Base-by-base conservation (phyloP, 2,329 filamentous ascomycete genomes). In the Alternaria solani region DNA sequence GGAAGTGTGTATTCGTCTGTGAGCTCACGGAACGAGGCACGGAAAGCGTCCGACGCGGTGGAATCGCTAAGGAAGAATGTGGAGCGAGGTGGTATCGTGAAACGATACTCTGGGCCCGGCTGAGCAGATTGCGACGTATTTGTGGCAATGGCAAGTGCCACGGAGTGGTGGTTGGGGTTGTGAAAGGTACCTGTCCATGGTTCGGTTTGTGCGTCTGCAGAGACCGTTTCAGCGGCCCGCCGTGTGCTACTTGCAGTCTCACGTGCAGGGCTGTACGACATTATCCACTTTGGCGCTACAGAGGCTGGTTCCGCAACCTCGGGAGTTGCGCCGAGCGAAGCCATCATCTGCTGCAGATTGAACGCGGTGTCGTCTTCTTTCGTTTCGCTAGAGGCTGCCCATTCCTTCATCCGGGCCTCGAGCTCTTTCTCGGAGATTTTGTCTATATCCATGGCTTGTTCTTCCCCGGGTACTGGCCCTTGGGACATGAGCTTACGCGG, bases 11-110 rank as follows among this genome's bases (percentile, higher is more conserved):
- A 64, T 28, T 77, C 67, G n/a, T 75, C 66, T 7, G 80, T 76
- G 49, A 79, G 66, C 23, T 68, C 53, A 25, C 75, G 70, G 28
- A 82, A 71, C n/a, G 76, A 71, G 1, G 66, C 60, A 60, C 79
- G 78, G 48, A 84, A 81, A 3, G 63, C 49, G 23, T 66, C 68
- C 18, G 79, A 62, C 16, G 75, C 64, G 1, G 68, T 63, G 57
- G 81, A 80, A 59, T 82, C 78, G 23, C 86, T 86, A 7, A 83
- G 75, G 20, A 89, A 78, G 68, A 83, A 81, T 14, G 81, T 79
- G 12, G 85, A 81, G 6, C 67, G 59, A 5, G 85, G 80, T 18
- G 87, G 86, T 14, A 88, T 72, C 4, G 70, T 75, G 65, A 83
- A 82, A 64, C 64, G 61, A 48, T 76, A 74, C 53, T 62, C 59